Evolutionary conservation across 441 rosid genomes (phyloP).

Genomic region (Codiaeum variegatum): DNA sequence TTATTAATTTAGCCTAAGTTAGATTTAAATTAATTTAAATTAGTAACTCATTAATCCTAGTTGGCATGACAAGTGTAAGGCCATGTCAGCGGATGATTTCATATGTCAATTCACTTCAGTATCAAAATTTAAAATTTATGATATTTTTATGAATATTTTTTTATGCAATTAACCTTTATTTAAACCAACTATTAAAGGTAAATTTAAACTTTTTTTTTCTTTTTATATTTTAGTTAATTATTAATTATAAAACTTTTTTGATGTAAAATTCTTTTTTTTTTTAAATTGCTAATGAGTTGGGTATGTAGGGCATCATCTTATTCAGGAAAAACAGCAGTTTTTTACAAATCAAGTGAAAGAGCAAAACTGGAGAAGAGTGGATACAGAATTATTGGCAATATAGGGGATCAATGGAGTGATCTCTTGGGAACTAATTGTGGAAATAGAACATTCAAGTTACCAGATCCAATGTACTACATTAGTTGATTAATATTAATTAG

Average conservation of each 20-base stretch:
- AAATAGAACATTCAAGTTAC: slow-evolving; percentile 59
- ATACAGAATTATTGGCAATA: slow-evolving; percentile 59
- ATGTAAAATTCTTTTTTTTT: background rate
- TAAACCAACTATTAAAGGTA: too few species aligned
- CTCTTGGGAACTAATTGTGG: slow-evolving; percentile 39
- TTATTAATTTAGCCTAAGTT: too few species aligned
- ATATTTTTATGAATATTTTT: too few species aligned
- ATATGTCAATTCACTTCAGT: too few species aligned
- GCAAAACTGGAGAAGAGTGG: slow-evolving; percentile 43
- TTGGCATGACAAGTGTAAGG: too few species aligned
- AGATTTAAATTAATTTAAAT: too few species aligned
- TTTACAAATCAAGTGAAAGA: slow-evolving; percentile 50
- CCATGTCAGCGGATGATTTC: too few species aligned
- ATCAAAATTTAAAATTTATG: too few species aligned
- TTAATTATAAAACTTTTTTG: background rate
- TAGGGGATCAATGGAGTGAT: slow-evolving; percentile 82
- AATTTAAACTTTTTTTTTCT: too few species aligned
- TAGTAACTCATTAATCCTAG: too few species aligned
- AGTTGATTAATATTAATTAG: slow-evolving; percentile 13
- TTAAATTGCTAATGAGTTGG: background rate
- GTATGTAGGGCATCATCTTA: slow-evolving; percentile 25
- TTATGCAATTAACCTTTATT: too few species aligned
- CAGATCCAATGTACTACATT: slow-evolving; percentile 58
- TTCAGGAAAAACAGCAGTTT: slow-evolving; percentile 26
- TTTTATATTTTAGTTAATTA: too few species aligned